Conservation (phyloP, 164 flowering plant species). For the Tetracentron sinense region DNA sequence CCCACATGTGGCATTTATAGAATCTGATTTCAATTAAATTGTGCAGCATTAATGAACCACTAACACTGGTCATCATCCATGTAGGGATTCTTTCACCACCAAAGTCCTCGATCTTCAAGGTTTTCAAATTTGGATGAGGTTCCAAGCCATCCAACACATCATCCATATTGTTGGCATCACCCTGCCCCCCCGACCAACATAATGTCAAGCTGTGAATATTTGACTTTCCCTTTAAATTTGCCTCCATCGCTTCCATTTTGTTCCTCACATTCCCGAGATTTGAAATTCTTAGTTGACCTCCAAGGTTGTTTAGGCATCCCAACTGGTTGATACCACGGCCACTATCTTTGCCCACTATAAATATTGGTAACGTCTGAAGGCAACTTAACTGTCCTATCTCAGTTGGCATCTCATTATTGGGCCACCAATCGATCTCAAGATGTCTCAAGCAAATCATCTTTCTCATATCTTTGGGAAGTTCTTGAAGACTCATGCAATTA, state of each 20-base stretch:
- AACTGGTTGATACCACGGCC: conserved; percentile 6
- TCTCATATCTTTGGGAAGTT: conserved; percentile 15
- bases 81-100: conserved; percentile 1
- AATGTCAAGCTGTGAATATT: background rate
- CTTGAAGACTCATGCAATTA: background rate
- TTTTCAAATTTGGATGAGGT: conserved; percentile 8
- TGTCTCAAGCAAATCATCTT: conserved; percentile 16
- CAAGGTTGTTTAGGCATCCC: background rate
- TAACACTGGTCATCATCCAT: conserved; percentile 5
- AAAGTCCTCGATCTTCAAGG: background rate
- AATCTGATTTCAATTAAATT: conserved; percentile 4
- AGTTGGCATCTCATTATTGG: background rate
- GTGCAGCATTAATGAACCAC: no score
- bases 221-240: conserved; percentile 6
- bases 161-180: background rate
- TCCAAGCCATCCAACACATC: conserved; percentile 11
- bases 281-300: background rate
- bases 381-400: conserved; percentile 2
- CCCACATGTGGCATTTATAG: background rate
- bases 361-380: conserved; percentile 17
- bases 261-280: conserved; percentile 1
- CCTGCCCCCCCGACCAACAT: background rate
- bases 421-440: background rate
- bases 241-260: conserved; percentile 3
- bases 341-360: conserved; percentile 2